Conservation (phyloP, 805 yeast genomes). For the Pichia membranifaciens region DNA sequence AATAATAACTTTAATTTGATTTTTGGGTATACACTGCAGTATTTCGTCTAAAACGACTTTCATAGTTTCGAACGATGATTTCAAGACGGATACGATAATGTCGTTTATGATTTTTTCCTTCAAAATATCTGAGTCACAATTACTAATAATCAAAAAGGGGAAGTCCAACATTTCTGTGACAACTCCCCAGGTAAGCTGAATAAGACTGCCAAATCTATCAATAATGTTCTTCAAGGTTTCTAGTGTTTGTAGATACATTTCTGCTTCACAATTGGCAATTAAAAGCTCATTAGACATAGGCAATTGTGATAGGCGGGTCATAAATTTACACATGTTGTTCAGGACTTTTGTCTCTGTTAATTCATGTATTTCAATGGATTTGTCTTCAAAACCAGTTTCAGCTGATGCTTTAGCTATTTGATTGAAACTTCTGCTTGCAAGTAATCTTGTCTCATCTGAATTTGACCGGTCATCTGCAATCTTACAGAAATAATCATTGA, state of each 20-base stretch:
- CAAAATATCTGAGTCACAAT: constrained; percentile 18
- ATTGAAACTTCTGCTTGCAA: constrained; percentile 48
- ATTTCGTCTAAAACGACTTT: constrained; percentile 85
- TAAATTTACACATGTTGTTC: constrained; percentile 40
- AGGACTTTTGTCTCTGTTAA: constrained; percentile 45
- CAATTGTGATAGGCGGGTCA: constrained; percentile 36
- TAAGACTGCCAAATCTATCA: constrained; percentile 65
- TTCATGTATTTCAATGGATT: constrained; percentile 6
- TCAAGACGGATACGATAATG: constrained; percentile 47
- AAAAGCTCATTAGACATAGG: constrained; percentile 37
- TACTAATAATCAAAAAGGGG: constrained; percentile 45
- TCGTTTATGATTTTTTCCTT: constrained; percentile 36
- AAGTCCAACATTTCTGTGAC: constrained; percentile 58
- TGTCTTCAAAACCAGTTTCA: constrained; percentile 33
- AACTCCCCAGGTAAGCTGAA: constrained; percentile 59
- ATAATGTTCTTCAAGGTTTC: constrained; percentile 65
- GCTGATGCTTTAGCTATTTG: constrained; percentile 40
- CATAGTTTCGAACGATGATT: constrained; percentile 73
- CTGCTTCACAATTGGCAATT: constrained; percentile 55
- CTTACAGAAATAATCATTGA: constrained; percentile 41
- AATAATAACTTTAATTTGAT: constrained; percentile 58
- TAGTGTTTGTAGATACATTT: constrained; percentile 56
- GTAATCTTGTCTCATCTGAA: constrained; percentile 40
- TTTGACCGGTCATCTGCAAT: constrained; percentile 40
- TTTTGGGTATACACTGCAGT: constrained; percentile 60